These are phyloP conservation scores for Ogataea methanolica DNA, from an alignment of 805 yeast species.

Conservation along the genomic window DNA sequence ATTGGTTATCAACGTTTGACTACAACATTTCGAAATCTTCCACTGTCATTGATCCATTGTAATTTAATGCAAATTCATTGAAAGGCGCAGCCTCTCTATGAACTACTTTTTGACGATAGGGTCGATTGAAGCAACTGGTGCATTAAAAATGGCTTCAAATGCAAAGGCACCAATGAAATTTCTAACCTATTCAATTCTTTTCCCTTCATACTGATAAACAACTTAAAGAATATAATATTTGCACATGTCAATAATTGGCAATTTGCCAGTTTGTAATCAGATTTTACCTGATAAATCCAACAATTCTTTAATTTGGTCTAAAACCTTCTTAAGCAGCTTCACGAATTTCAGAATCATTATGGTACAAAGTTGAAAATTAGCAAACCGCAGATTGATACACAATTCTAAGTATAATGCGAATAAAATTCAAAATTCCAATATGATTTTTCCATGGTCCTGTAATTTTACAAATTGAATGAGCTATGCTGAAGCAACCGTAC, in stretches of 20 bases:
- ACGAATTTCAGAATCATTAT: conserved; percentile 1
- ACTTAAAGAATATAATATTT: conserved; percentile 1
- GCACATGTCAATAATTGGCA: not conserved
- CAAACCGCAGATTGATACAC: conserved; percentile 1
- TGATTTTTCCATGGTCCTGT: not conserved
- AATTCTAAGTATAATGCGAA: not conserved
- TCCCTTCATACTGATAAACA: conserved; percentile 1
- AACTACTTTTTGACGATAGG: not conserved
- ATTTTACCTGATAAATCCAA: not conserved
- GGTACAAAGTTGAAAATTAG: not conserved
- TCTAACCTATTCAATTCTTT: not conserved
- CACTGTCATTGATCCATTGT: too few relatives aligned
- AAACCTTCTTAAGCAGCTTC: not conserved
- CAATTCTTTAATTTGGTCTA: not conserved
- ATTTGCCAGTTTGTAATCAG: not conserved
- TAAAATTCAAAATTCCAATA: not conserved
- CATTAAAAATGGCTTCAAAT: not conserved
- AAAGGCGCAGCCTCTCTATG: not conserved
- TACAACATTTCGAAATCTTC: too few relatives aligned
- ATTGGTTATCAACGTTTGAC: too few relatives aligned
- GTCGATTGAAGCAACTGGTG: not conserved
- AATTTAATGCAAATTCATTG: too few relatives aligned
- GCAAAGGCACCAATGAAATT: not conserved
- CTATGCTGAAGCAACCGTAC: not conserved
- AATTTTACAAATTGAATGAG: not conserved